A percentile compares a stretch with the other conserved stretches of the same genome.
These are phyloP conservation scores for Capsella bursapastoris DNA, from an alignment of 345 rosid species.

Conservation along the genomic window DNA sequence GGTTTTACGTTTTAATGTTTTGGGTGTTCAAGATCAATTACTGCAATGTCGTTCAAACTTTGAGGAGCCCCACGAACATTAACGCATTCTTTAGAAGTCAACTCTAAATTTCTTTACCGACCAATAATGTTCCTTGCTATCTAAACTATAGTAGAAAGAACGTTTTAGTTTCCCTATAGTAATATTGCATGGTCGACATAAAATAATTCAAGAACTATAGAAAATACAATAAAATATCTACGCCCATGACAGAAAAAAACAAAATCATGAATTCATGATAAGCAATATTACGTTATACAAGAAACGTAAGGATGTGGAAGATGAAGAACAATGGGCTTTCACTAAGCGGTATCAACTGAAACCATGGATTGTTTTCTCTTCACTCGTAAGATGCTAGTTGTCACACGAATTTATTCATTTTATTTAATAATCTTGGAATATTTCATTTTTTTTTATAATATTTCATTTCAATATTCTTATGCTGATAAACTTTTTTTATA, in stretches of 20 bases:
- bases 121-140: slow-evolving; percentile 14
- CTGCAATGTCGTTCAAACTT: slow-evolving; percentile 17
- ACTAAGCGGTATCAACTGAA: slow-evolving; percentile 34
- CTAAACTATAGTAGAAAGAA: background rate
- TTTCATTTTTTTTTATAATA: background rate
- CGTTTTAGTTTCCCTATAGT: background rate
- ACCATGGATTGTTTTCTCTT: slow-evolving; percentile 22
- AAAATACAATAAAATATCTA: background rate
- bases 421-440: slow-evolving; percentile 1
- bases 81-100: slow-evolving; percentile 36
- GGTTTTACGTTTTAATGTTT: background rate
- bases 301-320: slow-evolving; percentile 31
- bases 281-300: background rate
- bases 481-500: background rate
- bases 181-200: slow-evolving; percentile 6
- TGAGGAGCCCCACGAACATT: slow-evolving; percentile 10
- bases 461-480: slow-evolving; percentile 16
- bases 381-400: slow-evolving; percentile 32
- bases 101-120: slow-evolving; percentile 30
- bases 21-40: slow-evolving; percentile 6
- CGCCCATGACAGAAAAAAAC: slow-evolving; percentile 25
- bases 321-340: slow-evolving; percentile 36
- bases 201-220: background rate
- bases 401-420: slow-evolving; percentile 24
- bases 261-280: background rate